phyloP scores from a whole-genome alignment of 176 grass and related monocot species.

The Oryza punctata region DNA sequence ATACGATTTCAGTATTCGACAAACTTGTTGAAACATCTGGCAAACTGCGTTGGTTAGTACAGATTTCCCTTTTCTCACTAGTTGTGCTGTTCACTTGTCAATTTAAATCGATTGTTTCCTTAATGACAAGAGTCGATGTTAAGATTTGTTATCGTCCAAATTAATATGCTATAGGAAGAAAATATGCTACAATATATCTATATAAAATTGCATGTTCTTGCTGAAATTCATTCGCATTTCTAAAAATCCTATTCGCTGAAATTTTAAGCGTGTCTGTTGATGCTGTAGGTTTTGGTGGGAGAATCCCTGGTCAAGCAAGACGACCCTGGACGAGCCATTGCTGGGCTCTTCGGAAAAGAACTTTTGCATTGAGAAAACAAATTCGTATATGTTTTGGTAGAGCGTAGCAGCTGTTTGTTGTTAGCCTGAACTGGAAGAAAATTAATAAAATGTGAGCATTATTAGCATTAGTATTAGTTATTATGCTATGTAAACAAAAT shows the following conservation, averaged over 20 bases:
- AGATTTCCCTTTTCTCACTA: background rate
- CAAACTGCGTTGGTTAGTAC: background rate
- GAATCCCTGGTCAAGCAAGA: slow-evolving; percentile 89
- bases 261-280: background rate
- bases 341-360: slow-evolving; percentile 71
- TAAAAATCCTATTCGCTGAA: background rate
- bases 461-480: slow-evolving; percentile 1
- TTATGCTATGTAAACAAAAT: background rate
- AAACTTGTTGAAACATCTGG: background rate
- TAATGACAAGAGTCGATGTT: background rate
- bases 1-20: background rate
- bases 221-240: too few relatives aligned
- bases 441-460: background rate
- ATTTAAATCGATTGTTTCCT: background rate
- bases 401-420: background rate
- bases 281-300: slow-evolving; percentile 83
- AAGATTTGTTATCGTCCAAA: background rate
- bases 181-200: background rate
- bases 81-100: background rate
- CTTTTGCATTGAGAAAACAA: slow-evolving; percentile 43
- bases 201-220: too few relatives aligned
- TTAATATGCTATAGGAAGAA: background rate
- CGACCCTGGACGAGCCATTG: slow-evolving; percentile 74
- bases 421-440: background rate
- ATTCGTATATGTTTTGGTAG: background rate